These are phyloP conservation scores for Exophiala oligosperma DNA, from an alignment of 2,329 filamentous ascomycete species.

Conservation along the genomic window DNA sequence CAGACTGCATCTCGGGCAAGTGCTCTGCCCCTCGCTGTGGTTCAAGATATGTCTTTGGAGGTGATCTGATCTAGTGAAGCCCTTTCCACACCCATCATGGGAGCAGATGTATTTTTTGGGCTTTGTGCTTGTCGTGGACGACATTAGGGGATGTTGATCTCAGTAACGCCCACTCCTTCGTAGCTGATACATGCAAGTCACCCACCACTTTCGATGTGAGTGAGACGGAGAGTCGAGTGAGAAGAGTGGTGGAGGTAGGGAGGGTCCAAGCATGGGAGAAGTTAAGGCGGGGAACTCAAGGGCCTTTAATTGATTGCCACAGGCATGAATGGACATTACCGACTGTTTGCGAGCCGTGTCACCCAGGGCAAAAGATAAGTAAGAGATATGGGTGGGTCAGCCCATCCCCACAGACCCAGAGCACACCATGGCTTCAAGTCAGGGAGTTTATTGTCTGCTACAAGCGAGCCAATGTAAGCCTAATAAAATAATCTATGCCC, in stretches of 20 bases:
- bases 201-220: not conserved
- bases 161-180: not conserved
- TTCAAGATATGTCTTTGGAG: slow-evolving; percentile 56
- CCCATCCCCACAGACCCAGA: too few relatives aligned
- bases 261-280: not conserved
- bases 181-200: not conserved
- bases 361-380: not conserved
- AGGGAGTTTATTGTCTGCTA: not conserved
- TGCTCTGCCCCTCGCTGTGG: slow-evolving; percentile 55
- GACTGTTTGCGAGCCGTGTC: not conserved
- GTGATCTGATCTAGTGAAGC: slow-evolving; percentile 60
- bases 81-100: slow-evolving; percentile 47
- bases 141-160: not conserved
- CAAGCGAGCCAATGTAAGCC: not conserved
- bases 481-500: not conserved
- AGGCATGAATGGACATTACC: not conserved
- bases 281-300: not conserved
- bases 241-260: not conserved
- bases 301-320: not conserved
- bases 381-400: not conserved
- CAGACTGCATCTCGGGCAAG: slow-evolving; percentile 59
- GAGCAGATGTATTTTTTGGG: slow-evolving; percentile 15
- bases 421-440: not conserved
- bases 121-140: not conserved
- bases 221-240: not conserved